Percentiles rank a stretch among this genome's conserved stretches.
These are phyloP conservation scores for Eremothecium cymbalariae DNA, from an alignment of 1,139 yeast genomes.

Conservation along the genomic window DNA sequence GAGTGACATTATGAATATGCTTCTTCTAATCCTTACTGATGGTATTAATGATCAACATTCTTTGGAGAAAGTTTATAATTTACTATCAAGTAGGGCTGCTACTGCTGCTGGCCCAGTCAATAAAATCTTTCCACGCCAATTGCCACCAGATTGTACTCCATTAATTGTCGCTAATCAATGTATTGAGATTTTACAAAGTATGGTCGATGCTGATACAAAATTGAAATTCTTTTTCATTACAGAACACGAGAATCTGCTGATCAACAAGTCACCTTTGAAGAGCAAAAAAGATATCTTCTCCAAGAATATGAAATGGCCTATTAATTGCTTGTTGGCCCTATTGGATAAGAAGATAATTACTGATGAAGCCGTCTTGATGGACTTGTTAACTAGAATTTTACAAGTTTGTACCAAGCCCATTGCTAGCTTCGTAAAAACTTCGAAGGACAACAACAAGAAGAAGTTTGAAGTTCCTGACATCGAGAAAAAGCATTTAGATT, in stretches of 20 bases:
- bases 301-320: conserved; percentile 55
- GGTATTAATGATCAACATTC: conserved; percentile 57
- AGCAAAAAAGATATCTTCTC: conserved; percentile 34
- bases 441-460: conserved; percentile 21
- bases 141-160: conserved; percentile 62
- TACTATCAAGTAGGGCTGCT: conserved; percentile 39
- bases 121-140: conserved; percentile 21
- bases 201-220: conserved; percentile 62
- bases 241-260: conserved; percentile 63
- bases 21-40: conserved; percentile 66
- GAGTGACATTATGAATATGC: conserved; percentile 61
- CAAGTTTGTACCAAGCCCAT: conserved; percentile 74
- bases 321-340: conserved; percentile 57
- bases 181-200: conserved; percentile 63
- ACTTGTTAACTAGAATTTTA: conserved; percentile 62
- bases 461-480: conserved; percentile 54
- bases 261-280: conserved; percentile 35
- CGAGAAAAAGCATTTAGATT: conserved; percentile 54
- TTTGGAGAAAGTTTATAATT: conserved; percentile 57
- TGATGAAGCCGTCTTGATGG: conserved; percentile 71
- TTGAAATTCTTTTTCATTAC: conserved; percentile 69
- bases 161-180: conserved; percentile 67
- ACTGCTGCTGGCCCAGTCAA: conserved; percentile 15
- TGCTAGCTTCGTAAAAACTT: conserved; percentile 39
- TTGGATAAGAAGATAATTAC: conserved; percentile 56